These are phyloP conservation scores for Laguncularia racemosa DNA, from an alignment of 345 rosid genomes.

Conservation along the genomic window DNA sequence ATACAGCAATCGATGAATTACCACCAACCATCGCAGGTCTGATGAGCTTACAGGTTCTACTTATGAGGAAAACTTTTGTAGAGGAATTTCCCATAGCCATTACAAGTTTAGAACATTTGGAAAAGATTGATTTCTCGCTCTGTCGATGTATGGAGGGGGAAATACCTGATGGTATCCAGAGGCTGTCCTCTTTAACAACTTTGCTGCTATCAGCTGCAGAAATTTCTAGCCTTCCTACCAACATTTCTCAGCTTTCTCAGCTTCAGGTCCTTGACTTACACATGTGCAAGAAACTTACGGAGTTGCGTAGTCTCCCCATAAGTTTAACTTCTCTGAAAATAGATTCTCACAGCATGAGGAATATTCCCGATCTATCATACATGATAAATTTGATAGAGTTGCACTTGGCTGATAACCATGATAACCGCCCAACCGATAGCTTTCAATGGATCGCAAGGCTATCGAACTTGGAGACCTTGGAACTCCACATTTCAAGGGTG, in stretches of 20 bases:
- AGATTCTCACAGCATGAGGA: not conserved
- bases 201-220: not conserved
- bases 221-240: slow-evolving; percentile 4
- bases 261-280: slow-evolving; percentile 8
- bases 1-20: not conserved
- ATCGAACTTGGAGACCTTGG: not conserved
- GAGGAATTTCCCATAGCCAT: fast-evolving
- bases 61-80: not conserved
- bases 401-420: not conserved
- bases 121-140: not conserved
- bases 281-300: slow-evolving; percentile 8
- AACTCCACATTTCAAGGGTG: not conserved
- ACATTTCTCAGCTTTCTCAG: slow-evolving; percentile 4
- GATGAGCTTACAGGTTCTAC: not conserved
- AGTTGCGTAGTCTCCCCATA: slow-evolving; percentile 17
- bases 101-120: not conserved
- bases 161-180: not conserved
- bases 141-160: not conserved
- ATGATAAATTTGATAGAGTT: not conserved
- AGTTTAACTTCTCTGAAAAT: not conserved
- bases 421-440: not conserved
- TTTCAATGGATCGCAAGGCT: not conserved
- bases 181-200: not conserved
- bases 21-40: fast-evolving
- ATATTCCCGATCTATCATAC: not conserved